Percentiles rank a stretch among this genome's conserved stretches.
These are phyloP conservation scores for Candida bentonensis DNA, from an alignment of 805 yeast species.

Conservation along the genomic window DNA sequence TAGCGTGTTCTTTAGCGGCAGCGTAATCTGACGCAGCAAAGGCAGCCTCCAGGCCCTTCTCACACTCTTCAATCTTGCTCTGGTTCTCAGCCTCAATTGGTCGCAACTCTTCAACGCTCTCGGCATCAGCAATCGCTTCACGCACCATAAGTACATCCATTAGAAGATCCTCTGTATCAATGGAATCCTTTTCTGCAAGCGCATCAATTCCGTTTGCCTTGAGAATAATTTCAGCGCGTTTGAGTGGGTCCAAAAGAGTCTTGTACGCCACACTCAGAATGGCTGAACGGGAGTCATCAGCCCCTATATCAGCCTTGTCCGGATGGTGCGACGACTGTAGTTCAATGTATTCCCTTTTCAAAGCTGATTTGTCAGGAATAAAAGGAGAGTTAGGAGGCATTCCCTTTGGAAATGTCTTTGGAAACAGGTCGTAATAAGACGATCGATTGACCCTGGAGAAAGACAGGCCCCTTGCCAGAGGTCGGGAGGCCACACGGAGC, in stretches of 20 bases:
- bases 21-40: slow-evolving; percentile 38
- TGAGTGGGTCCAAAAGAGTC: slow-evolving; percentile 53
- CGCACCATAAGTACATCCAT: slow-evolving; percentile 74
- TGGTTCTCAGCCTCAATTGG: slow-evolving; percentile 42
- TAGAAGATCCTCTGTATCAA: slow-evolving; percentile 38
- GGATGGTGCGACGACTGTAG: slow-evolving; percentile 76
- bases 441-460: neutral
- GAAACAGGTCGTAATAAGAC: slow-evolving; percentile 50
- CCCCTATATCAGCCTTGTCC: slow-evolving; percentile 33
- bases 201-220: slow-evolving; percentile 41
- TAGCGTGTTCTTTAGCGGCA: slow-evolving; percentile 48
- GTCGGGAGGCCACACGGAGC: too few relatives aligned
- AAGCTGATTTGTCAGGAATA: slow-evolving; percentile 34
- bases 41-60: slow-evolving; percentile 30
- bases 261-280: slow-evolving; percentile 65
- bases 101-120: slow-evolving; percentile 41
- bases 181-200: slow-evolving; percentile 26
- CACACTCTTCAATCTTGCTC: slow-evolving; percentile 35
- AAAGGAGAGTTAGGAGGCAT: slow-evolving; percentile 53
- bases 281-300: slow-evolving; percentile 28
- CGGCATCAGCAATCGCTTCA: slow-evolving; percentile 62
- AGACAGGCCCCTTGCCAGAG: too few relatives aligned
- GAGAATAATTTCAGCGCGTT: slow-evolving; percentile 50
- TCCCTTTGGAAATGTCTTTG: slow-evolving; percentile 53
- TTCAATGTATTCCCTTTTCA: slow-evolving; percentile 61